phyloP scores from a whole-genome alignment of 1,284 basidiomycete genomes.

The Tylopilus sp. region DNA sequence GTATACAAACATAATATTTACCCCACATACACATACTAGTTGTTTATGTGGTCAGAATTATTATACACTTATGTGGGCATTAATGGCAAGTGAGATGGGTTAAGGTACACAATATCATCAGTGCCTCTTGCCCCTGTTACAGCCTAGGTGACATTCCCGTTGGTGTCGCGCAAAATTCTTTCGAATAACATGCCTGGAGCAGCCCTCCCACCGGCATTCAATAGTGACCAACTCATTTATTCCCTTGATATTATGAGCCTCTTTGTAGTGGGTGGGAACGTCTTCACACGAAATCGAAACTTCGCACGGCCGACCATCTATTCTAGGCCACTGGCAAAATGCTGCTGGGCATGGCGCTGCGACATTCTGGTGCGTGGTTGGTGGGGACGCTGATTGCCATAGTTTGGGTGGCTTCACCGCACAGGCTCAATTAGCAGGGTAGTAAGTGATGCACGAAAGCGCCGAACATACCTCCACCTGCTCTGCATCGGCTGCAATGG shows the following conservation, averaged over 20 bases:
- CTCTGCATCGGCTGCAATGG: not conserved
- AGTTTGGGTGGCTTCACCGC: not conserved
- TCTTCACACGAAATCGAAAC: not conserved
- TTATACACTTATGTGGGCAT: too few species aligned
- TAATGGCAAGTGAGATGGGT: not conserved
- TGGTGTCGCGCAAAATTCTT: not conserved
- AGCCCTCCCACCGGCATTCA: not conserved
- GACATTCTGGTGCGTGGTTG: not conserved
- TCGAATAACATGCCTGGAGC: fast-evolving
- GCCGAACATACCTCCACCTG: not conserved
- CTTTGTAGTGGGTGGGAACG: not conserved
- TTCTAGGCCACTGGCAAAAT: not conserved
- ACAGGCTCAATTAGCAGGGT: not conserved
- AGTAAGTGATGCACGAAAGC: not conserved
- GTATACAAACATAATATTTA: too few species aligned
- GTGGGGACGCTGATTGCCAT: not conserved
- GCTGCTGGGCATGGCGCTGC: not conserved
- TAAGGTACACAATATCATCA: not conserved
- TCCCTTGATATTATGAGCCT: not conserved
- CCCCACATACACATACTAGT: too few species aligned
- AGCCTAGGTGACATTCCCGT: not conserved
- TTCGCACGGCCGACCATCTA: not conserved
- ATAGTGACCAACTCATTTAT: fast-evolving
- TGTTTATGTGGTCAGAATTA: too few species aligned
- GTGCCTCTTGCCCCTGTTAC: not conserved